Evolutionary conservation across 2,329 filamentous ascomycete species (phyloP).

Genomic region (Ceratocystiopsis brevicomis): DNA sequence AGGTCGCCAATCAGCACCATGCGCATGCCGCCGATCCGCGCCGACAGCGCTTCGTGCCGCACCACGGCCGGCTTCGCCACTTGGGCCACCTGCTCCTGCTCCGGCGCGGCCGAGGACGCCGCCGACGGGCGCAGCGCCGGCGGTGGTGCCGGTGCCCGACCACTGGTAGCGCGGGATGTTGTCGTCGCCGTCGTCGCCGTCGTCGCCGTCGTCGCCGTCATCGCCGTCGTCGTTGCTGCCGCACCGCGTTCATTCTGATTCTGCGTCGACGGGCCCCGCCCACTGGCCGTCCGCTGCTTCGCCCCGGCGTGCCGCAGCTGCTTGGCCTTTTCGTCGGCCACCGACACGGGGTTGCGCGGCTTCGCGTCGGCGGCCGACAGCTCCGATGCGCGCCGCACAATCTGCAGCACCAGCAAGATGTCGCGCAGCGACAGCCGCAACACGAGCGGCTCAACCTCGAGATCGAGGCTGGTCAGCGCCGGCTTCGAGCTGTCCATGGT

Average conservation of each 20-base stretch:
- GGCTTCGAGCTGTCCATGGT: slow-evolving; percentile 55
- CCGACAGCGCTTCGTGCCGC: slow-evolving; percentile 58
- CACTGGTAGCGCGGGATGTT: not conserved
- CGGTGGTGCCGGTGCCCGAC: not conserved
- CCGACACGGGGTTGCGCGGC: slow-evolving; percentile 10
- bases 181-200: not conserved
- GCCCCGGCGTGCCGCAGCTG: slow-evolving; percentile 30
- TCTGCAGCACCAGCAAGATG: slow-evolving; percentile 84
- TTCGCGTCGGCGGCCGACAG: slow-evolving; percentile 41
- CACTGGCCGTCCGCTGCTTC: slow-evolving; percentile 38
- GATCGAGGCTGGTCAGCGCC: slow-evolving; percentile 57
- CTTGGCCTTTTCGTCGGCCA: slow-evolving; percentile 35
- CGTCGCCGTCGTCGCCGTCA: not conserved
- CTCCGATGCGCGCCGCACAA: slow-evolving; percentile 76
- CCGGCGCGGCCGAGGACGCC: not conserved
- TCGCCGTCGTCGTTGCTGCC: slow-evolving; percentile 15
- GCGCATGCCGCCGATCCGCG: slow-evolving; percentile 71
- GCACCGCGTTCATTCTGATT: not conserved
- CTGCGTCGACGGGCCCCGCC: slow-evolving; percentile 32
- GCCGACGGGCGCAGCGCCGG: not conserved
- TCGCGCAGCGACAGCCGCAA: slow-evolving; percentile 80
- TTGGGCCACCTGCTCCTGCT: slow-evolving; percentile 13
- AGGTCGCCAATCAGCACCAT: slow-evolving; percentile 88
- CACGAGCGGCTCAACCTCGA: slow-evolving; percentile 81
- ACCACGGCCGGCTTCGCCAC: slow-evolving; percentile 15